Conservation (phyloP, 306 rosid genomes). For the Malus asiatica region DNA sequence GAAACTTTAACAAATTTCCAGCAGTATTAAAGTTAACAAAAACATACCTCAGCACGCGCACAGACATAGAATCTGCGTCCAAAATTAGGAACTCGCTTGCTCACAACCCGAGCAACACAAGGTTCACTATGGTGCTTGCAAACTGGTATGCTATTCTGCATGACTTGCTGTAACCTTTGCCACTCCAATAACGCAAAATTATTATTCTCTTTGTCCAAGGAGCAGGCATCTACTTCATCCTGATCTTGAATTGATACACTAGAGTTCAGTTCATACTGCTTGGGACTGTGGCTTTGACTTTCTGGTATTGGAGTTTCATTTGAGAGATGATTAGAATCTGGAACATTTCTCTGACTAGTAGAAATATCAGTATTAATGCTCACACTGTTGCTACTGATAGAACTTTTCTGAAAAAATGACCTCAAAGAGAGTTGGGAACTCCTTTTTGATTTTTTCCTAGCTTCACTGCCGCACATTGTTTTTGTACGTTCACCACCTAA, state of each 20-base stretch:
- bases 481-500: slow-evolving; percentile 17
- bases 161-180: slow-evolving; percentile 80
- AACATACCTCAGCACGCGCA: slow-evolving; percentile 72
- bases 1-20: not conserved
- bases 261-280: slow-evolving; percentile 26
- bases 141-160: slow-evolving; percentile 88
- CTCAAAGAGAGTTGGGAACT: slow-evolving; percentile 63
- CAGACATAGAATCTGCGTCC: slow-evolving; percentile 83
- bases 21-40: not conserved
- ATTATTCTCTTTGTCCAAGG: slow-evolving; percentile 46
- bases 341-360: slow-evolving; percentile 21
- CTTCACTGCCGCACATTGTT: slow-evolving; percentile 14
- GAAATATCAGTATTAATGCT: slow-evolving; percentile 23
- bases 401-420: slow-evolving; percentile 64
- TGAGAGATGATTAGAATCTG: slow-evolving; percentile 29
- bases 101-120: slow-evolving; percentile 50
- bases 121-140: slow-evolving; percentile 86
- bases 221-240: slow-evolving; percentile 23
- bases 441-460: slow-evolving; percentile 60
- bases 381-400: slow-evolving; percentile 18
- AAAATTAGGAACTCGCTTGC: slow-evolving; percentile 66
- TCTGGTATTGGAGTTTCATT: slow-evolving; percentile 28
- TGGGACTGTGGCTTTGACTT: slow-evolving; percentile 24
- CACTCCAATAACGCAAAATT: slow-evolving; percentile 64
- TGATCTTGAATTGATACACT: slow-evolving; percentile 30